Percentiles rank a stretch among this genome's conserved stretches.
phyloP scores from a whole-genome alignment of 2,329 filamentous ascomycete genomes.

The Trichoderma sp. region DNA sequence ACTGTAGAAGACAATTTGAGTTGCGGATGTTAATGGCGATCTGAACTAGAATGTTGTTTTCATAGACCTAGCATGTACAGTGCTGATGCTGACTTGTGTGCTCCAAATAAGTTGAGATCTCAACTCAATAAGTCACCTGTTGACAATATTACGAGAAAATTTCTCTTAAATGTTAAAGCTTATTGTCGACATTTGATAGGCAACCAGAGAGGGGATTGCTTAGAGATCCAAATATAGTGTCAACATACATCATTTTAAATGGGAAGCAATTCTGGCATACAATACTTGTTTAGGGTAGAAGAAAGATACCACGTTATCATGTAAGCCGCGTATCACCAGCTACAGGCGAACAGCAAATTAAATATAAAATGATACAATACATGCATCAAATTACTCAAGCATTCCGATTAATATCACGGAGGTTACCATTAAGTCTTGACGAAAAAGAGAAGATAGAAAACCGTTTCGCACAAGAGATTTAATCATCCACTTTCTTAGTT shows the following conservation, averaged over 20 bases:
- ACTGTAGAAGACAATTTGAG: not conserved
- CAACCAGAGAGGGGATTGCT: not conserved
- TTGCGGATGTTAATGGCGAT: not conserved
- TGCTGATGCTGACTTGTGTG: not conserved
- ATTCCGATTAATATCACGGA: not conserved
- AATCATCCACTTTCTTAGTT: not conserved
- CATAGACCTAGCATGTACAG: not conserved
- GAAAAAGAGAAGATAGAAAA: not conserved
- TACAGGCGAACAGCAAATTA: not conserved
- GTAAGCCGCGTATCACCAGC: not conserved
- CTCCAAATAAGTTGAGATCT: not conserved
- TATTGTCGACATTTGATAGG: not conserved
- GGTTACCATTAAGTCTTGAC: not conserved
- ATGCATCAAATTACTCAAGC: not conserved
- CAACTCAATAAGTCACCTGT: not conserved
- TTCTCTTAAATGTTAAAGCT: too few relatives aligned
- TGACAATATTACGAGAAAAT: too few relatives aligned
- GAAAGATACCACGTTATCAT: not conserved
- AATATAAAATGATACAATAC: not conserved
- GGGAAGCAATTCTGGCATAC: not conserved
- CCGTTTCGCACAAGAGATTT: not conserved
- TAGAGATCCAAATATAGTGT: not conserved
- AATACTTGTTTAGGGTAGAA: not conserved
- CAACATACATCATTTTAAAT: not conserved
- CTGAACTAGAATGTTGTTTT: not conserved